These are phyloP conservation scores for Pseudopyricularia cyperi DNA, from an alignment of 2,329 filamentous ascomycete genomes.

Conservation along the genomic window DNA sequence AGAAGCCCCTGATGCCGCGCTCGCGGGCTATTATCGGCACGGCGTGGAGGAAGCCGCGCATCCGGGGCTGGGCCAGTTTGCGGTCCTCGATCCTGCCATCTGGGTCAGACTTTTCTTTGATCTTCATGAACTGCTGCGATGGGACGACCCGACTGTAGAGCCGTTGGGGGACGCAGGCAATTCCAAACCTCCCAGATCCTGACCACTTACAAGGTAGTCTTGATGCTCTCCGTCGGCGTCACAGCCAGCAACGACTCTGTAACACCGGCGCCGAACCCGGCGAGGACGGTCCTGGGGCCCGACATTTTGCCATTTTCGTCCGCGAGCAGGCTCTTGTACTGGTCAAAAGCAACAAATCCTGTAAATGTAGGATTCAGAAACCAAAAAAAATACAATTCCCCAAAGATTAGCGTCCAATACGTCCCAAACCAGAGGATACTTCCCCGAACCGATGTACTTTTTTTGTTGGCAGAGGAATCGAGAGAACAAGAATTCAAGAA, in stretches of 20 bases:
- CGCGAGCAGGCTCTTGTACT: slow-evolving; percentile 73
- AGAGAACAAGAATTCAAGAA: background rate
- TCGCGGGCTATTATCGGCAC: slow-evolving; percentile 78
- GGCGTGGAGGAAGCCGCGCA: slow-evolving; percentile 87
- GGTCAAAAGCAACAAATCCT: slow-evolving; percentile 93
- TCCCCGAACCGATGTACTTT: too few species aligned
- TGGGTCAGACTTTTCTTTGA: background rate
- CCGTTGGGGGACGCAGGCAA: too few species aligned
- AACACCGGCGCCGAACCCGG: slow-evolving; percentile 86
- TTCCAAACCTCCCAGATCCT: too few species aligned
- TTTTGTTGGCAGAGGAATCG: too few species aligned
- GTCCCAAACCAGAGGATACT: too few species aligned
- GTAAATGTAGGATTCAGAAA: background rate
- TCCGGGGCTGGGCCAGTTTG: slow-evolving; percentile 70
- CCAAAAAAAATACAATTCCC: background rate
- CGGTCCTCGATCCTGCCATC: slow-evolving; percentile 75
- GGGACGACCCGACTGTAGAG: too few species aligned
- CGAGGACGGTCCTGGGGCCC: slow-evolving; percentile 80
- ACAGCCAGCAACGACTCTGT: slow-evolving; percentile 90
- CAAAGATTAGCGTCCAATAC: slow-evolving; percentile 1
- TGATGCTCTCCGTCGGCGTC: slow-evolving; percentile 95
- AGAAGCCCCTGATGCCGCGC: slow-evolving; percentile 81
- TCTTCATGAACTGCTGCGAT: too few species aligned
- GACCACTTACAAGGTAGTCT: slow-evolving; percentile 65
- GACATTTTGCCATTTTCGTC: slow-evolving; percentile 81